Conservation (phyloP, 441 rosid genomes). For the Erodium moschatum region DNA sequence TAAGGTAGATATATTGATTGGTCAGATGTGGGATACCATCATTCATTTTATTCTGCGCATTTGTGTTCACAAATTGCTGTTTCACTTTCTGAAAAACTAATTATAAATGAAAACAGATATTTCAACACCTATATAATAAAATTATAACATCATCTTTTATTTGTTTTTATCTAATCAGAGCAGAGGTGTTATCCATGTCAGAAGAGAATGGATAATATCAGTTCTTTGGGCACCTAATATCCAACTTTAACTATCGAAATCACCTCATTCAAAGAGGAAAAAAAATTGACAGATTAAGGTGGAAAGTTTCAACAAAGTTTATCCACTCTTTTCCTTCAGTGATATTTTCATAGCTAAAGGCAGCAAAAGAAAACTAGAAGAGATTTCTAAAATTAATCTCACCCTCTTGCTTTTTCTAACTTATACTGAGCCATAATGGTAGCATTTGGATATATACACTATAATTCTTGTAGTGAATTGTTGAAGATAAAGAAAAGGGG, state of each 20-base stretch:
- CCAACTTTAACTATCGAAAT: not conserved
- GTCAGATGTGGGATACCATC: too few species aligned
- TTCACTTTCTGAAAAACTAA: too few species aligned
- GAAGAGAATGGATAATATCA: not conserved
- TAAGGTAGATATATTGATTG: too few species aligned
- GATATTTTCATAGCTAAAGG: not conserved
- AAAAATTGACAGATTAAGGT: not conserved
- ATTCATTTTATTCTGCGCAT: too few species aligned
- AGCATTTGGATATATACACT: too few species aligned
- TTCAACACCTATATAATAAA: not conserved
- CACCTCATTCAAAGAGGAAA: not conserved
- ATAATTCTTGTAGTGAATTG: not conserved
- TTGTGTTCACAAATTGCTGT: too few species aligned
- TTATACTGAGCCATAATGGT: not conserved
- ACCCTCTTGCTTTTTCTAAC: too few species aligned
- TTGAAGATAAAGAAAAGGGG: not conserved
- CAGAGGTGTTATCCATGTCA: not conserved
- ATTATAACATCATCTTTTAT: not conserved
- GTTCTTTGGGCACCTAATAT: not conserved
- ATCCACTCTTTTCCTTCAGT: not conserved
- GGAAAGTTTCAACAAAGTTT: not conserved
- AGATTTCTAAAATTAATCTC: not conserved
- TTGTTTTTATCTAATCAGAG: not conserved
- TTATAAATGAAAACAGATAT: not conserved
- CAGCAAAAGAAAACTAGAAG: not conserved